Base-by-base conservation (phyloP, 345 rosid genomes). In the Sisymbrium altissimum region DNA sequence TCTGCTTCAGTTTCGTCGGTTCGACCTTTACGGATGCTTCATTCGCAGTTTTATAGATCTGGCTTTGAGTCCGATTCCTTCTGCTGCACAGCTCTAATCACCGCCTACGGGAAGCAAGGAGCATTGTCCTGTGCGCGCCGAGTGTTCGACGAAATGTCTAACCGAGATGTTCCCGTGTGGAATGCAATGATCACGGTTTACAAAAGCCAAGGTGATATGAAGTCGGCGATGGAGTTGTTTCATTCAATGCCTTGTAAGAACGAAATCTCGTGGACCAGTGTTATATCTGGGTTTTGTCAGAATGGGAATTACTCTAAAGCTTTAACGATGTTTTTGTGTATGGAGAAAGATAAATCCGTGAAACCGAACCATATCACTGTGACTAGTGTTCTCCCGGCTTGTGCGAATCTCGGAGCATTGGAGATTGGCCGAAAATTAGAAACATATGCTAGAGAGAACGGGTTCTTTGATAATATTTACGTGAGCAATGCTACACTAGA, bases 241-340 rank as follows among this genome's bases (percentile, higher is more conserved):
- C 60, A 71, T 33, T 57, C 61, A 63, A 87, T 87, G 97, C 89
- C 90, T 41, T 6, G 46, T 65, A 82, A 80, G 88, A 90, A 84
- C 39, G 92, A 88, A 60, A 79, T 85, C 77, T 87, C 95, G 1
- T 90, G 96, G 96, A 92, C 95, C 5, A 73, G 95, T 1, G 77
- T 90, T 69, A 85, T 90, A 46, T 87, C 95, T 29, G 96, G 96
- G 30, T 87, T 82, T 77, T 68, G 90, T 6, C 92, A 87, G 74
- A 90, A 88, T 44, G 87, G 91, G 53, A 64, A 66, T 61, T 85
- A 86, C 79, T 40, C 78, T 0, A 77, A 81, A 64, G 89, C 97
- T 25, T 75, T 90, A 17, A 63, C 68, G 3, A 75, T 83, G 83
- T 88, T 87, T 80, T 57, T 88, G 80, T 70, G 72, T 64, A 92